Evolutionary conservation across 768 basidiomycete genomes (phyloP), one percentile per base, ranked within the genome.

Genomic region (Rubroboletus satanas): DNA sequence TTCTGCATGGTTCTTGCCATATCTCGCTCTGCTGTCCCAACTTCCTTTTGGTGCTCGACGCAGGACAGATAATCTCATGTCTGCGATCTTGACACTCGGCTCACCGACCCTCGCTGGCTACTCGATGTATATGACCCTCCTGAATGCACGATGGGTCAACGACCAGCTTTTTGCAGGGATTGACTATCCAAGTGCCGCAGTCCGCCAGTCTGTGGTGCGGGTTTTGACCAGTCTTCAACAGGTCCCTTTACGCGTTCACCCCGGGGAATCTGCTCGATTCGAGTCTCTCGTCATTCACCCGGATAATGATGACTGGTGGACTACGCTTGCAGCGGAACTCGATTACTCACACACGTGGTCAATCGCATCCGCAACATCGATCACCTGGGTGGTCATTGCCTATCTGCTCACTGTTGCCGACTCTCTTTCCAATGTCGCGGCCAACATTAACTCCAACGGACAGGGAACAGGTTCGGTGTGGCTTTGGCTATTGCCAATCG

Each of bases 31-130:
- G 8, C 64, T 80, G 18, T 77, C 78, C 0, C 78, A 79, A 45
- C 72, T 81, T n/a, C 80, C 79, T 0, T 81, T 78, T 26, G 78
- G 78, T 8, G 69, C 74, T 31, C 66, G 58, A 11, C 71, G 71
- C 48, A 72, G 62, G 28, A 57, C 69, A n/a, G 76, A 77, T 18
- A 77, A 79, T 49, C 62, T 79, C 37, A 66, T 72, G 56, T 74
- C 77, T 8, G 71, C 73, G 18, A 14, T 80, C 8, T 65, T 80
- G 35, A 73, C 76, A 1, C 60, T 80, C 26, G 79, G 79, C 1
- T 78, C 76, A 0, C 79, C 79, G 0, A 62, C 63, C 4, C 72
- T 80, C 4, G 77, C 79, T 0, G 74, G 72, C 4, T 80, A 79
- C 58, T 79, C 79, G 1, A 51, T 80, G 9, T 70, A 59, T 18